Percentiles rank a stretch among this genome's conserved stretches.
Evolutionary conservation across 2,329 filamentous ascomycete species (phyloP).

Genomic region (Pseudogymnoascus sp.): DNA sequence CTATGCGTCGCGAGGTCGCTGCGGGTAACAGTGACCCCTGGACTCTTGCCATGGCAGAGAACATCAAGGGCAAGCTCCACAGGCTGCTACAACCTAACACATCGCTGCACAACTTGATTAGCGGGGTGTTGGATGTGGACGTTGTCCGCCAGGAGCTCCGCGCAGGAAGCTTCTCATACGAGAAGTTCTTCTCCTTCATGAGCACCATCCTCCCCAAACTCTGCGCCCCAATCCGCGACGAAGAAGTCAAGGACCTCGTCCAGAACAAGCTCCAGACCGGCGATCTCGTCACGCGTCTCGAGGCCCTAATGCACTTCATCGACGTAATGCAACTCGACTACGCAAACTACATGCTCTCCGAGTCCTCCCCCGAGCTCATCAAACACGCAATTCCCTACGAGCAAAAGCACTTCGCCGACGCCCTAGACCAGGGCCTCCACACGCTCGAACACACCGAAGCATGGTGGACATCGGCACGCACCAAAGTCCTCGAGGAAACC

Average conservation of each 20-base stretch:
- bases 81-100: slow-evolving; percentile 63
- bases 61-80: slow-evolving; percentile 63
- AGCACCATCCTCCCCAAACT: slow-evolving; percentile 67
- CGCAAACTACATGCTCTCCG: slow-evolving; percentile 69
- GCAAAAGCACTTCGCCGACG: slow-evolving; percentile 59
- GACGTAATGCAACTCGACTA: slow-evolving; percentile 74
- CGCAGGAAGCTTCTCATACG: slow-evolving; percentile 69
- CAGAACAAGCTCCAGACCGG: slow-evolving; percentile 52
- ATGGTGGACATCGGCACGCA: slow-evolving; percentile 58
- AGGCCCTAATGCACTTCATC: slow-evolving; percentile 66
- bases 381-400: slow-evolving; percentile 67
- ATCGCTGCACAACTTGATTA: slow-evolving; percentile 66
- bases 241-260: slow-evolving; percentile 60
- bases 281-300: slow-evolving; percentile 66
- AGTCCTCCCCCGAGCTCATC: slow-evolving; percentile 62
- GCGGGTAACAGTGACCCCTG: slow-evolving; percentile 57
- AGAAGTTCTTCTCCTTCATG: slow-evolving; percentile 72
- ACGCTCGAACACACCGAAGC: slow-evolving; percentile 51
- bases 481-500: slow-evolving; percentile 57
- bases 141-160: slow-evolving; percentile 61
- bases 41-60: slow-evolving; percentile 62
- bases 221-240: slow-evolving; percentile 73
- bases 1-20: slow-evolving; percentile 55
- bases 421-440: slow-evolving; percentile 48
- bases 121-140: slow-evolving; percentile 66